Conservation (phyloP, 257 asterid genomes). For the Ajuga chamaepitys region DNA sequence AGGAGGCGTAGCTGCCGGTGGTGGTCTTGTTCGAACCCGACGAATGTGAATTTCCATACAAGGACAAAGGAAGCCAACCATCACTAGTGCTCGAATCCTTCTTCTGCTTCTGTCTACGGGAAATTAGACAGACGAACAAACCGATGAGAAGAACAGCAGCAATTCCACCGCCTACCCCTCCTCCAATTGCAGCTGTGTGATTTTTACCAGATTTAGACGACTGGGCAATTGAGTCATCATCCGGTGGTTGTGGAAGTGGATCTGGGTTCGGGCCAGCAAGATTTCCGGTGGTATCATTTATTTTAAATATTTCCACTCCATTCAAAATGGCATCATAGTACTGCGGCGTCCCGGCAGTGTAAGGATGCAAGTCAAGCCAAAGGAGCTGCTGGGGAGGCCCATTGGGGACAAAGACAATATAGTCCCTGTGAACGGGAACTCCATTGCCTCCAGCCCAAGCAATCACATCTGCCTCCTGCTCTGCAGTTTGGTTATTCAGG, state of each 20-base stretch:
- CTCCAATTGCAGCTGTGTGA: constrained; percentile 48
- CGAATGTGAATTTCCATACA: constrained; percentile 80
- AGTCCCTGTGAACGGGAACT: constrained; percentile 53
- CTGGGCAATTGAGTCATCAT: constrained; percentile 15
- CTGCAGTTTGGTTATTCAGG: constrained; percentile 45
- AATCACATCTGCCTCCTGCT: constrained; percentile 37
- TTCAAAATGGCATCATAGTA: constrained; percentile 72
- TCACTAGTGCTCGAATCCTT: constrained; percentile 62
- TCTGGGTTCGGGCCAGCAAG: constrained; percentile 85
- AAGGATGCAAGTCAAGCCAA: constrained; percentile 71
- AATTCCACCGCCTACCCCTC: constrained; percentile 77
- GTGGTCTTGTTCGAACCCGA: constrained; percentile 75
- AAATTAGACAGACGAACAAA: constrained; percentile 36
- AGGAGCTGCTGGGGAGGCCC: constrained; percentile 60
- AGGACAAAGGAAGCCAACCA: constrained; percentile 87
- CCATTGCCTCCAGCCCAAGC: constrained; percentile 48
- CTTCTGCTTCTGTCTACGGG: constrained; percentile 29
- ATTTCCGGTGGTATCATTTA: constrained; percentile 45
- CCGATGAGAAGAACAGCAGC: constrained; percentile 57
- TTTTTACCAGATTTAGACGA: constrained; percentile 29
- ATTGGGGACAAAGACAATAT: constrained; percentile 40
- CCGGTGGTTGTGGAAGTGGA: constrained; percentile 39
- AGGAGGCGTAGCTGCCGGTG: constrained; percentile 73
- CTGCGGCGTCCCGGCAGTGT: constrained; percentile 19
- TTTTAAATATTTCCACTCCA: constrained; percentile 75